Evolutionary conservation across 352 stramenopile species (phyloP).

Genomic region (Phytophthora pluvialis): DNA sequence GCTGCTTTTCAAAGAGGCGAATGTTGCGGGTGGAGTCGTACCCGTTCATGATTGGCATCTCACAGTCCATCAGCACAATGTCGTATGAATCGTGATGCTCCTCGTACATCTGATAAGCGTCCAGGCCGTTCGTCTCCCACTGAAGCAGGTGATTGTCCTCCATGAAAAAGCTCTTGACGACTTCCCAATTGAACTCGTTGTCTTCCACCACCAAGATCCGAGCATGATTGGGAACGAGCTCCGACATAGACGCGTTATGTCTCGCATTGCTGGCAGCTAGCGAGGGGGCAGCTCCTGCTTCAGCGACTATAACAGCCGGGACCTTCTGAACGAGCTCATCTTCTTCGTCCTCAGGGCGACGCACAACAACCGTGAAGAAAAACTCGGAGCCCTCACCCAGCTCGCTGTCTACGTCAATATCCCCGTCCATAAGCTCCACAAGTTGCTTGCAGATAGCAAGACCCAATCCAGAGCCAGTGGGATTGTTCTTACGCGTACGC

Average conservation of each 20-base stretch:
- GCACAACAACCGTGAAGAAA: slow-evolving; percentile 71
- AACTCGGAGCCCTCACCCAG: slow-evolving; percentile 70
- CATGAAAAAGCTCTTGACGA: slow-evolving; percentile 88
- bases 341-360: slow-evolving; percentile 59
- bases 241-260: slow-evolving; percentile 31
- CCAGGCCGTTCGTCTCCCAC: slow-evolving; percentile 81
- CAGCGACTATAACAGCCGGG: slow-evolving; percentile 41
- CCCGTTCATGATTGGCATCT: slow-evolving; percentile 90
- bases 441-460: slow-evolving; percentile 81
- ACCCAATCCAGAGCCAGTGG: slow-evolving; percentile 66
- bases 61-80: slow-evolving; percentile 86
- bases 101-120: slow-evolving; percentile 75
- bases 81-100: slow-evolving; percentile 82
- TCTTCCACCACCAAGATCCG: slow-evolving; percentile 88
- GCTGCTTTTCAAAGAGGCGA: slow-evolving; percentile 69
- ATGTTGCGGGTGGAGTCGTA: slow-evolving; percentile 81
- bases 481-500: slow-evolving; percentile 72
- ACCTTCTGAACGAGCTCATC: slow-evolving; percentile 53
- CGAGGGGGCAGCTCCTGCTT: slow-evolving; percentile 23
- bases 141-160: slow-evolving; percentile 84
- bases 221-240: slow-evolving; percentile 67
- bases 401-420: slow-evolving; percentile 76
- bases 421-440: slow-evolving; percentile 73
- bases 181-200: slow-evolving; percentile 92
- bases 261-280: slow-evolving; percentile 21